phyloP scores from a whole-genome alignment of 2,329 filamentous ascomycete species.

The Tolypocladium inflatum region DNA sequence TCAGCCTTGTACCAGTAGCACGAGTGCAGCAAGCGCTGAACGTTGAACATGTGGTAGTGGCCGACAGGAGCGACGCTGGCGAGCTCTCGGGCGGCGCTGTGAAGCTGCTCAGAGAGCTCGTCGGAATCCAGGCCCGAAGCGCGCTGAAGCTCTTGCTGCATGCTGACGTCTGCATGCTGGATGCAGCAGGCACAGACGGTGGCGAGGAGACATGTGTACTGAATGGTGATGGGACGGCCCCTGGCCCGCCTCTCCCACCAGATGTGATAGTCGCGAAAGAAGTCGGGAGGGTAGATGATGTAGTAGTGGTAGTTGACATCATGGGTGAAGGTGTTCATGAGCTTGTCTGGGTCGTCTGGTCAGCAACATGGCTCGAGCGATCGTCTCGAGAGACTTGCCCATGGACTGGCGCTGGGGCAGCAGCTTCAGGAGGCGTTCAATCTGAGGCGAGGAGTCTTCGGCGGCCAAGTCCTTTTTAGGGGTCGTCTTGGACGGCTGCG shows the following conservation, averaged over 20 bases:
- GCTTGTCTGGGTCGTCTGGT: constrained; percentile 11
- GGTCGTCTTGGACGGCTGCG: constrained; percentile 4
- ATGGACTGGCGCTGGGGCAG: constrained; percentile 15
- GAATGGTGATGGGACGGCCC: constrained; percentile 12
- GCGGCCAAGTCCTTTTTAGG: constrained; percentile 10
- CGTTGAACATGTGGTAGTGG: constrained; percentile 16
- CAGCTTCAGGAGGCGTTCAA: constrained; percentile 13
- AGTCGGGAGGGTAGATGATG: constrained; percentile 19
- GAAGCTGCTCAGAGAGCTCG: constrained; percentile 13
- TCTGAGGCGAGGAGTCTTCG: constrained; percentile 11
- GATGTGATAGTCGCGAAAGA: constrained; percentile 17
- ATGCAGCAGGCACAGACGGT: constrained; percentile 18
- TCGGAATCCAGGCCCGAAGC: constrained; percentile 11
- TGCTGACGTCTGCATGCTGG: constrained; percentile 15
- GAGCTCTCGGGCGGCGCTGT: constrained; percentile 15
- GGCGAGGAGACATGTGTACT: constrained; percentile 18
- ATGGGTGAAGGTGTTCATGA: constrained; percentile 17
- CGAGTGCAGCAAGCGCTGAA: constrained; percentile 19
- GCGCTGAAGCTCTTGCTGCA: constrained; percentile 10
- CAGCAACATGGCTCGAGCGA: not conserved
- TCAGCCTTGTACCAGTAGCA: constrained; percentile 24
- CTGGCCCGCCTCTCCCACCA: constrained; percentile 17
- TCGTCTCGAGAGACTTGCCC: constrained; percentile 8
- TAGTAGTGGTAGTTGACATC: constrained; percentile 24
- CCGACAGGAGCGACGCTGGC: constrained; percentile 15